Evolutionary conservation across 192 early-diverging fungal genomes (phyloP), one percentile per base, ranked within the genome.

Genomic region (Haplosporangium gracile): DNA sequence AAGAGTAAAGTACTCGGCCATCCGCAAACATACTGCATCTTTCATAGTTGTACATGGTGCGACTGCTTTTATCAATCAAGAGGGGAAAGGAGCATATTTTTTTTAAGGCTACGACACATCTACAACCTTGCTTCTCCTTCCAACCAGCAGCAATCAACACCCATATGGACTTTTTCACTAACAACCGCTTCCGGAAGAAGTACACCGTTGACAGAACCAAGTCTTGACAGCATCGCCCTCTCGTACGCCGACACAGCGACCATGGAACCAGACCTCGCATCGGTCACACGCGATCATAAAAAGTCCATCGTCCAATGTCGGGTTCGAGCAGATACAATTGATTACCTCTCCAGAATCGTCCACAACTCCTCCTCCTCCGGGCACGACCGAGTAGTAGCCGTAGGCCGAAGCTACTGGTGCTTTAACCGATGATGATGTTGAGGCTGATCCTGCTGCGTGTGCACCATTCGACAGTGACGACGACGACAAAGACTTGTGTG

Each of bases 231-330:
- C 75, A 51, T 89, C 87, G 22, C 85, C 74, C 45, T 91, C 89
- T 3, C 81, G 72, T 16, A 93, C 82, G 16, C 86, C 83, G 6
- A 92, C 91, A 80, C 93, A 93, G 26, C 83, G 81, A 49, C 93
- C 93, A 88, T 93, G 93, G 76, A 91, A 93, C 93, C 93, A 93
- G n/a, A 88, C 90, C 74, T 88, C 76, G 68, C 93, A 93, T 26
- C 73, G 72, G 77, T 93, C 93, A 77, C 93, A 93, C 11, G 93
- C 91, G 82, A 93, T 89, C 93, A 93, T 93, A 69, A 93, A 93
- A 15, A 85, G 81, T 22, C 92, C 92, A 82, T 93, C 90, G 63
- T 93, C 92, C 68, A 92, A 71, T 18, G 89, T 86, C n/a, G 93
- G 93, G 72, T 90, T 88, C 4, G 88, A 85, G 65, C 93, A 93